A percentile compares a stretch with the other conserved stretches of the same genome.
Evolutionary conservation across 305 asterid genomes (phyloP).

Genomic region (Solanum chacoense): DNA sequence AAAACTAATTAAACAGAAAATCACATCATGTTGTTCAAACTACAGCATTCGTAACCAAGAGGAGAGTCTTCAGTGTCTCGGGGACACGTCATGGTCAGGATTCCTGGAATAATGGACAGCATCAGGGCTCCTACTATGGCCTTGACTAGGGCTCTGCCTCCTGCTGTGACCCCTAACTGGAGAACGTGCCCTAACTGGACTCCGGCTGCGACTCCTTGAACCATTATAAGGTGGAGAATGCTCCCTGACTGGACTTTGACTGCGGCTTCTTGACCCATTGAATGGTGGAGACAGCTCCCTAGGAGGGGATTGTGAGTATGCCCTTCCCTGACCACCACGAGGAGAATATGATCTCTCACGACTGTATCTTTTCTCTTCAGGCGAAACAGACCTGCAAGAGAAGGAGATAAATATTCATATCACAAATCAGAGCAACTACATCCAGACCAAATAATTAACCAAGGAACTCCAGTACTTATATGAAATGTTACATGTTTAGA

Average conservation of each 20-base stretch:
- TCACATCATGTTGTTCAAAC: not conserved
- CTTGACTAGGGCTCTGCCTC: conserved; percentile 21
- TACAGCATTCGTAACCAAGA: not conserved
- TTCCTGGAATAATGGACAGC: conserved; percentile 25
- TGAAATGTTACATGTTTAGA: not conserved
- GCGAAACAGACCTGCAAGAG: conserved; percentile 56
- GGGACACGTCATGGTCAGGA: conserved; percentile 37
- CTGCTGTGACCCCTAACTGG: conserved; percentile 4
- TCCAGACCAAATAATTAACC: not conserved
- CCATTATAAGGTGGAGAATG: conserved; percentile 12
- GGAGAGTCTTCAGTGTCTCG: conserved; percentile 21
- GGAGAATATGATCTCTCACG: conserved; percentile 39
- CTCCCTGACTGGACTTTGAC: conserved; percentile 46
- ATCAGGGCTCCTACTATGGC: conserved; percentile 27
- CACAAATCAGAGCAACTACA: not conserved
- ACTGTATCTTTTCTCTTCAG: conserved; percentile 47
- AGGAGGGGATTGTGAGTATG: conserved; percentile 9
- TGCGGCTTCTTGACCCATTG: conserved; percentile 53
- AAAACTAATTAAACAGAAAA: not conserved
- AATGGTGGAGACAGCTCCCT: conserved; percentile 48
- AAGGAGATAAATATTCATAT: not conserved
- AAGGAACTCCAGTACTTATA: not conserved
- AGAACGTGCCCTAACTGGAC: not conserved
- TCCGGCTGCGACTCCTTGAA: conserved; percentile 14
- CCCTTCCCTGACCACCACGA: not conserved